Conservation (phyloP, 352 stramenopile genomes). For the Globisporangium okanoganense region DNA sequence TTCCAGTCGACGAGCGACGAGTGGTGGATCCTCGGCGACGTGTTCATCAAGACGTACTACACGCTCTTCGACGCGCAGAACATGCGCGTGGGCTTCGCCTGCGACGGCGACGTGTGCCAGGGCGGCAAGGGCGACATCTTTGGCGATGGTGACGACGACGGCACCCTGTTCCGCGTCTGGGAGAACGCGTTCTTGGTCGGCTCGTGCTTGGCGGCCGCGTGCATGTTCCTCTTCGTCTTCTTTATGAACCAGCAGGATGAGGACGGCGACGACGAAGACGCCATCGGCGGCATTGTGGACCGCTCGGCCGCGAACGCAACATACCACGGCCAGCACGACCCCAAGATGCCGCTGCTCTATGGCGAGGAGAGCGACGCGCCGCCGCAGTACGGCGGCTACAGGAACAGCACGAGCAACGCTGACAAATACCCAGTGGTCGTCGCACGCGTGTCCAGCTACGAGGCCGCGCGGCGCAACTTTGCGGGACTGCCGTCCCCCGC, state of each 20-base stretch:
- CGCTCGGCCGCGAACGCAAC: constrained; percentile 10
- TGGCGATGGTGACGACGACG: constrained; percentile 37
- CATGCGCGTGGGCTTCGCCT: constrained; percentile 86
- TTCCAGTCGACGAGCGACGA: constrained; percentile 69
- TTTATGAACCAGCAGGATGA: constrained; percentile 78
- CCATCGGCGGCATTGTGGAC: constrained; percentile 28
- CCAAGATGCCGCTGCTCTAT: constrained; percentile 63
- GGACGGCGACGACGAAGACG: constrained; percentile 21
- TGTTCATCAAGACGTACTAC: constrained; percentile 92
- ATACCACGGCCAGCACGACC: constrained; percentile 29
- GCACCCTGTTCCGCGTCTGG: constrained; percentile 41
- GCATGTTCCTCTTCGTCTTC: constrained; percentile 81
- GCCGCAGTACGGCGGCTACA: constrained; percentile 11
- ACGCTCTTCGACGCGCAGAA: constrained; percentile 88
- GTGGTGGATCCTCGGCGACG: constrained; percentile 89
- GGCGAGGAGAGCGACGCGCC: constrained; percentile 22
- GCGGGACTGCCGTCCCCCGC: constrained; percentile 33
- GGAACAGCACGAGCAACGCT: constrained; percentile 10
- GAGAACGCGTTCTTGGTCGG: constrained; percentile 66
- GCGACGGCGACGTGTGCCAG: constrained; percentile 70
- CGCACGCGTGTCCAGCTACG: constrained; percentile 39
- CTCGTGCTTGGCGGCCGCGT: constrained; percentile 66
- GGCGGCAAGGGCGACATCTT: constrained; percentile 68
- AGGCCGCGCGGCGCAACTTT: constrained; percentile 53
- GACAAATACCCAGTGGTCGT: constrained; percentile 20